Conservation (phyloP, 2,329 filamentous ascomycete genomes). For the Lasiodiplodia sp. region DNA sequence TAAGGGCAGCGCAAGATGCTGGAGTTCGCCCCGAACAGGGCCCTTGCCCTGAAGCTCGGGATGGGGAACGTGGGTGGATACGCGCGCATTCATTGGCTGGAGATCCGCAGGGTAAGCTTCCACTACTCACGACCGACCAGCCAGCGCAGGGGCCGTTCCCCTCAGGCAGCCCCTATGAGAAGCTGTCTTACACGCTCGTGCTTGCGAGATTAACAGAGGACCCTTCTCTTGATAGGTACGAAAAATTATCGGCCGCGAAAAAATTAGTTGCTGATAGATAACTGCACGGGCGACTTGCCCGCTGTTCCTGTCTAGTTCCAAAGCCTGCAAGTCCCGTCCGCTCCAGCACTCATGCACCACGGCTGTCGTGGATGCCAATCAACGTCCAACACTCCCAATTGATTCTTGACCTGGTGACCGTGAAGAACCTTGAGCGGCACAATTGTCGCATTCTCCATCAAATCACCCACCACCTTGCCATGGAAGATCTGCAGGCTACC, state of each 20-base stretch:
- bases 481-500: constrained; percentile 96
- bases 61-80: constrained; percentile 9
- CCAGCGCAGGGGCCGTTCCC: neutral
- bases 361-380: constrained; percentile 96
- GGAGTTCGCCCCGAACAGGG: constrained; percentile 2
- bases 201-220: constrained; percentile 8
- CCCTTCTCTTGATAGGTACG: constrained; percentile 15
- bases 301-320: constrained; percentile 64
- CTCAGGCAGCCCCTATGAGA: constrained; percentile 12
- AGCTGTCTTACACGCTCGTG: constrained; percentile 12
- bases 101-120: constrained; percentile 7
- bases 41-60: constrained; percentile 7
- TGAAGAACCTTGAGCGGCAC: constrained; percentile 93
- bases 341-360: constrained; percentile 93
- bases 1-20: constrained; percentile 4
- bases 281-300: neutral
- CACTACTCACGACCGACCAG: constrained; percentile 4
- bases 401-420: constrained; percentile 85
- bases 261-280: constrained; percentile 22
- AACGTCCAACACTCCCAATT: constrained; percentile 89
- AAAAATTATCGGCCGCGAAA: constrained; percentile 4
- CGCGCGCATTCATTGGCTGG: constrained; percentile 1
- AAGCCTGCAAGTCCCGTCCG: constrained; percentile 88
- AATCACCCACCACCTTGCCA: constrained; percentile 90
- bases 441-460: constrained; percentile 96